phyloP scores from a whole-genome alignment of 352 stramenopile genomes.

The Phytophthora fragariae region DNA sequence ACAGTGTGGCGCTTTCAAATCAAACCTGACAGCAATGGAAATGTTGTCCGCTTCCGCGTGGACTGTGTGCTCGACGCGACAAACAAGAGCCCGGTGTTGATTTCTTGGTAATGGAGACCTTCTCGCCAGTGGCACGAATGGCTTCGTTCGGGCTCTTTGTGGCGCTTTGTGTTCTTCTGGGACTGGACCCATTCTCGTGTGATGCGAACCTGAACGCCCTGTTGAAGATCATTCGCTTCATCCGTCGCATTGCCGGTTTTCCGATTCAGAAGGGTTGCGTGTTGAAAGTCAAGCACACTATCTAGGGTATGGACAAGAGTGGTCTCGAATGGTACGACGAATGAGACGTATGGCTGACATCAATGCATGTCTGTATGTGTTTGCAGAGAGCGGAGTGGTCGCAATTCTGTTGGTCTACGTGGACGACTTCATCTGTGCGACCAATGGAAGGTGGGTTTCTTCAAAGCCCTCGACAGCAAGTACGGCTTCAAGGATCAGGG shows the following conservation, averaged over 20 bases:
- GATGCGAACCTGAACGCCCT: constrained; percentile 10
- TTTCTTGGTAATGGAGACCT: constrained; percentile 15
- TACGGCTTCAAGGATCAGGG: not conserved
- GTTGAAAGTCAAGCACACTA: constrained; percentile 10
- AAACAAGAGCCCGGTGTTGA: constrained; percentile 11
- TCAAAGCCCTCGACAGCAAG: not conserved
- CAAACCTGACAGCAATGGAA: constrained; percentile 9
- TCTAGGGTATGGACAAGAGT: constrained; percentile 11
- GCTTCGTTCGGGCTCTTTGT: constrained; percentile 8
- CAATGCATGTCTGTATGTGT: not conserved
- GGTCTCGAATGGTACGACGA: constrained; percentile 16
- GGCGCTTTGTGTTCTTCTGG: constrained; percentile 3
- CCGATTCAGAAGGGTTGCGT: constrained; percentile 6
- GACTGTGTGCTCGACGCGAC: constrained; percentile 9
- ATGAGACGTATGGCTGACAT: not conserved
- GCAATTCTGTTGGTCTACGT: not conserved
- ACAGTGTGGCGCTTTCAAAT: constrained; percentile 14
- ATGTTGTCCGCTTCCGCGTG: constrained; percentile 7
- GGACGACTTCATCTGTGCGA: not conserved
- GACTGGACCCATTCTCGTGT: not conserved
- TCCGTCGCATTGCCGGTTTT: constrained; percentile 13
- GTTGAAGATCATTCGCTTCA: not conserved
- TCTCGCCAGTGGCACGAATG: constrained; percentile 5
- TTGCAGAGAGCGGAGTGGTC: not conserved
- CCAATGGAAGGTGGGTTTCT: not conserved